A percentile compares a stretch with the other conserved stretches of the same genome.
Evolutionary conservation across 2,329 filamentous ascomycete genomes (phyloP).

Genomic region (Trematosphaeria pertusa): DNA sequence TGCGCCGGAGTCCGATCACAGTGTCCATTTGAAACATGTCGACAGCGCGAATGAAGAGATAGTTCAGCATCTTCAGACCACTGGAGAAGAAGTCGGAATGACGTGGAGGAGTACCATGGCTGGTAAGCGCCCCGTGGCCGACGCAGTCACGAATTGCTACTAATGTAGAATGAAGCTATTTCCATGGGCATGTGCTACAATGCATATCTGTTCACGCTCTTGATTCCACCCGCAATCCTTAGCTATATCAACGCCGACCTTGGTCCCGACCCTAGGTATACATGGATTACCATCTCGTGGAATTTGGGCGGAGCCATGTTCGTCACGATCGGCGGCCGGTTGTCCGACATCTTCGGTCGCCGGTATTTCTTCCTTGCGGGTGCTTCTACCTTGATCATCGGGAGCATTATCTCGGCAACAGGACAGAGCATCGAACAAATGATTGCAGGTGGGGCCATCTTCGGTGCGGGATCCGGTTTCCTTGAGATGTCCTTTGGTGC

Average conservation of each 20-base stretch:
- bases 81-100: constrained; percentile 40
- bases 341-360: constrained; percentile 51
- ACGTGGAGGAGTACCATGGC: constrained; percentile 36
- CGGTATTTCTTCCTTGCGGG: constrained; percentile 44
- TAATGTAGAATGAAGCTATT: too few species aligned
- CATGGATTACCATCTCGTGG: constrained; percentile 45
- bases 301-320: constrained; percentile 42
- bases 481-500: constrained; percentile 50
- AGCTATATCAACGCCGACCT: constrained; percentile 43
- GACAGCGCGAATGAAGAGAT: constrained; percentile 37
- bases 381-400: constrained; percentile 42
- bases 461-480: constrained; percentile 51
- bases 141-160: too few species aligned
- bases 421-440: constrained; percentile 50
- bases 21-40: constrained; percentile 10
- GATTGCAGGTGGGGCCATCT: constrained; percentile 51
- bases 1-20: constrained; percentile 15
- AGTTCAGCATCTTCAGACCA: constrained; percentile 34
- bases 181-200: constrained; percentile 42
- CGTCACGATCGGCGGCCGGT: constrained; percentile 41
- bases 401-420: constrained; percentile 50
- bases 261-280: constrained; percentile 38
- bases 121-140: too few species aligned
- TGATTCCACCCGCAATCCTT: constrained; percentile 42
- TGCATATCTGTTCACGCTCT: constrained; percentile 42